phyloP scores from a whole-genome alignment of 305 asterid species.

The Solanum hybrid region DNA sequence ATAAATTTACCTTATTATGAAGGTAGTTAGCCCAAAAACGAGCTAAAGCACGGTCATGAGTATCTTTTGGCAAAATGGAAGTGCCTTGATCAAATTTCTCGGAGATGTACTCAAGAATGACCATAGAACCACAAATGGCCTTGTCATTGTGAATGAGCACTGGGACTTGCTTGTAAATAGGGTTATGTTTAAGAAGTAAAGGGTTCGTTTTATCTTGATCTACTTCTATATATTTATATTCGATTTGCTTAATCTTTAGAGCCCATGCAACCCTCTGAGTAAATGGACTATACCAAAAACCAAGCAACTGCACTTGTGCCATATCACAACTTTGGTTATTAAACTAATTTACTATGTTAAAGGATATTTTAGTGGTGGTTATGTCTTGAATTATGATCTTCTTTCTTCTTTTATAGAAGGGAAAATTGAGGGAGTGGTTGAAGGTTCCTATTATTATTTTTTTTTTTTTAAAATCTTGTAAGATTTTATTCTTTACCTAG shows the following conservation, averaged over 20 bases:
- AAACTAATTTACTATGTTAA: too few relatives aligned
- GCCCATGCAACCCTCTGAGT: neutral
- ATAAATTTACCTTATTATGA: too few relatives aligned
- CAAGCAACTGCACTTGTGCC: neutral
- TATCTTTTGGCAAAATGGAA: too few relatives aligned
- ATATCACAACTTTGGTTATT: neutral
- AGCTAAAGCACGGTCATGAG: too few relatives aligned
- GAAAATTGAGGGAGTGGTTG: neutral
- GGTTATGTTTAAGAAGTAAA: neutral
- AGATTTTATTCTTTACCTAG: too few relatives aligned
- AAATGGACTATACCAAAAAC: neutral
- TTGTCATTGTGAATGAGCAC: too few relatives aligned
- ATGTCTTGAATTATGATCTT: neutral
- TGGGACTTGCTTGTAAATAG: too few relatives aligned
- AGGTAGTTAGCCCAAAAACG: too few relatives aligned
- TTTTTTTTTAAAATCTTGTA: too few relatives aligned
- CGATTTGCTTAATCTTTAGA: neutral
- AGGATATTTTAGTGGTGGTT: neutral
- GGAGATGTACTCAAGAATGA: too few relatives aligned
- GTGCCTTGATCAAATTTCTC: too few relatives aligned
- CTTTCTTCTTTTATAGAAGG: neutral
- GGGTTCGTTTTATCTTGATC: neutral
- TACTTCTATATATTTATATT: neutral
- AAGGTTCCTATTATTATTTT: neutral
- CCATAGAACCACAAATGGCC: too few relatives aligned